Evolutionary conservation across 139 green algal species (phyloP).

Genomic region (Closterium sp.): DNA sequence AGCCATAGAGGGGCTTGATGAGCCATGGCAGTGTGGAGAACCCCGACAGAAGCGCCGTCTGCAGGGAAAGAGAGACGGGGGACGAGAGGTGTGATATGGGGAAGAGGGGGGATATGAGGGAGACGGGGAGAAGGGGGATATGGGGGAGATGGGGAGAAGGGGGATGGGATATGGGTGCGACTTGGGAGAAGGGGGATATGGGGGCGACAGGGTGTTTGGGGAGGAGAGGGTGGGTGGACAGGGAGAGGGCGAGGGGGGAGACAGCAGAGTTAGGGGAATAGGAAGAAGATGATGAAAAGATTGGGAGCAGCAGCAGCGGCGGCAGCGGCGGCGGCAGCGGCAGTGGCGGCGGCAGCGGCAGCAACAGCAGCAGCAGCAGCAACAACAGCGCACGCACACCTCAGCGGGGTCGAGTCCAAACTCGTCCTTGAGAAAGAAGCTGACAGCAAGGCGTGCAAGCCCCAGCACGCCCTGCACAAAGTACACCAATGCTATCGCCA

Average conservation of each 20-base stretch:
- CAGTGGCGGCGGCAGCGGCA: too few species aligned
- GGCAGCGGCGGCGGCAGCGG: too few species aligned
- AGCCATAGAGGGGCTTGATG: constrained; percentile 94
- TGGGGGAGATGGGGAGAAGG: too few species aligned
- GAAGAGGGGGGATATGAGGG: background rate
- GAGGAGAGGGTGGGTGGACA: too few species aligned
- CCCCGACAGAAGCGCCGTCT: constrained; percentile 62
- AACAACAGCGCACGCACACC: constrained; percentile 19
- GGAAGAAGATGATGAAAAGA: too few species aligned
- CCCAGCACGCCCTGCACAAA: constrained; percentile 91
- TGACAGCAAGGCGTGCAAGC: constrained; percentile 80
- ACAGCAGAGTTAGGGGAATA: background rate
- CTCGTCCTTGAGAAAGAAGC: constrained; percentile 92
- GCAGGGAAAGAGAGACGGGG: background rate
- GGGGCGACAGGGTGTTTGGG: too few species aligned
- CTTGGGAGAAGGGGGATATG: too few species aligned
- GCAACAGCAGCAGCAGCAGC: too few species aligned
- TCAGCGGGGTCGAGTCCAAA: constrained; percentile 81
- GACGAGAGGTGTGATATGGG: too few species aligned
- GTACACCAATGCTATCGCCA: constrained; percentile 75
- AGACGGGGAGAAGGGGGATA: background rate
- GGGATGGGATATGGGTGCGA: too few species aligned
- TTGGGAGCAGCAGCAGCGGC: too few species aligned
- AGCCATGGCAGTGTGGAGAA: constrained; percentile 73
- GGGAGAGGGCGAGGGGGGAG: background rate